phyloP scores from a whole-genome alignment of 805 yeast species.

The Lipomyces yamadae region DNA sequence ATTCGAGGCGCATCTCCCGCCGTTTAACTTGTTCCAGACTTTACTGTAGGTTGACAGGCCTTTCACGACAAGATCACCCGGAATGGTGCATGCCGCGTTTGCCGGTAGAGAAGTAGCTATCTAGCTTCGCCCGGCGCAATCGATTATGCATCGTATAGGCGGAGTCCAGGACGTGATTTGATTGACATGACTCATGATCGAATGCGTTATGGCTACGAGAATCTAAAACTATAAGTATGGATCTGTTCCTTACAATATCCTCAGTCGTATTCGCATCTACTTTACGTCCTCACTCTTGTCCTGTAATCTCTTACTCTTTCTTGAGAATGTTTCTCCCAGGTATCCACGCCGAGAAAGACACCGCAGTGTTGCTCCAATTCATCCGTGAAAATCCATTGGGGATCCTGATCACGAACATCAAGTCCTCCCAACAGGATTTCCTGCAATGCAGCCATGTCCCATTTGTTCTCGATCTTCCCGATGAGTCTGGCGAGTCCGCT shows the following conservation, averaged over 20 bases:
- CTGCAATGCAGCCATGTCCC: conserved; percentile 63
- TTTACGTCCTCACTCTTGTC: neutral
- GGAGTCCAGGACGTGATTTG: no score
- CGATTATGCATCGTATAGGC: no score
- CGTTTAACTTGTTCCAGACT: neutral
- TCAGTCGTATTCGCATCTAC: neutral
- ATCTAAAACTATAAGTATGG: neutral
- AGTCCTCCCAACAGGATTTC: conserved; percentile 44
- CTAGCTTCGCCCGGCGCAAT: no score
- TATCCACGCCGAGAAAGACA: conserved; percentile 33
- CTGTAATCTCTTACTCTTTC: no score
- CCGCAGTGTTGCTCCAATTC: conserved; percentile 45
- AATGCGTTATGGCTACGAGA: neutral
- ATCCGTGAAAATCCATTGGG: conserved; percentile 55
- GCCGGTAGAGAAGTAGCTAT: neutral
- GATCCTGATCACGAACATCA: conserved; percentile 47
- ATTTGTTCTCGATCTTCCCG: conserved; percentile 48
- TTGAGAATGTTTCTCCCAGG: neutral
- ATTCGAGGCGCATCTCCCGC: neutral
- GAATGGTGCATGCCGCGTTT: neutral
- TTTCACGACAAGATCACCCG: neutral
- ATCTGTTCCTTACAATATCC: neutral
- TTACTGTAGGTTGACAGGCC: no score
- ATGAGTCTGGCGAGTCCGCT: conserved; percentile 44
- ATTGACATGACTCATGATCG: no score